Evolutionary conservation across 345 rosid genomes (phyloP), one percentile per base, ranked within the genome.

Genomic region (Noccaea caerulescens): DNA sequence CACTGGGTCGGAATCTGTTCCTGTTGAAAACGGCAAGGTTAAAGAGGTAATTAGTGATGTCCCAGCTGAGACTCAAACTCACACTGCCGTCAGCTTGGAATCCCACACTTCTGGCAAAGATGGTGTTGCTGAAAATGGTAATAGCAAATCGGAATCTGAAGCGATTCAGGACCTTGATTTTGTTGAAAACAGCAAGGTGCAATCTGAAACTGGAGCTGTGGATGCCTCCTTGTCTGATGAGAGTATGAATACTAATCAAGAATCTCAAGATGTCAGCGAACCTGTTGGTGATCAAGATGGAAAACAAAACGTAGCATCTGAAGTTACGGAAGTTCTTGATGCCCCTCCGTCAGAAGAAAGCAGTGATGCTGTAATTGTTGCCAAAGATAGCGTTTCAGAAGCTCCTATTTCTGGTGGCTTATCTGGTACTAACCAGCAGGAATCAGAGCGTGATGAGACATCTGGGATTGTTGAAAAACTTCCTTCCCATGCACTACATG

Each of bases 321-420:
- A 72, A 56, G 68, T 25, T 77, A 76, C 25, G 10, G 56, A 75
- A 33, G 49, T 32, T 77, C 80, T 27, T 47, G 64, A 41, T 45
- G 68, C 58, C 44, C 72, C 82, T 74, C 36, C 61, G 42, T 42
- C 72, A n/a, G 54, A 66, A 78, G 81, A 81, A 72, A 52, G 54
- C 33, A 58, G 61, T 47, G 70, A 69, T 69, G 66, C 37, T 62
- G 58, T 46, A 34, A 34, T 20, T 58, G 49, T 79, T 66, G 50
- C 77, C 27, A 57, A 76, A 46, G 78, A 75, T 23, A 62, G 14
- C 16, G 66, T 63, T 71, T 58, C 72, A 32, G 77, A 71, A 6
- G 37, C 72, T 6, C 66, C 60, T 71, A 68, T 57, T 34, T 58
- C 65, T 57, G 58, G 69, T 43, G 81, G 66, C 45, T 43, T 59